Percentiles rank a stretch among this genome's conserved stretches.
Evolutionary conservation across 2,329 filamentous ascomycete genomes (phyloP).

Genomic region (Fonsecaea nubica): DNA sequence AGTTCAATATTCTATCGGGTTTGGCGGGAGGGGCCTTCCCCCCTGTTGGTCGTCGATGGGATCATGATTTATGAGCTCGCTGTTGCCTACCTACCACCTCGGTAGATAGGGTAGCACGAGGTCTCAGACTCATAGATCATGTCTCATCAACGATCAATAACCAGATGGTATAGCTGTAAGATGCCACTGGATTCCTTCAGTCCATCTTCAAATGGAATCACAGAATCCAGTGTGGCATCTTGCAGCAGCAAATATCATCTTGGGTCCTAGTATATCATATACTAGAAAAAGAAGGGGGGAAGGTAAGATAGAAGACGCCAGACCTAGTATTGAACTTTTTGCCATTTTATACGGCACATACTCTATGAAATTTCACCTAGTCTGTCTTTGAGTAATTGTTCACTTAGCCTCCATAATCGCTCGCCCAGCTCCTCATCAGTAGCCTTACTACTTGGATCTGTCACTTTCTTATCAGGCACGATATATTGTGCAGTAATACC

Average conservation of each 20-base stretch:
- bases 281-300: background rate
- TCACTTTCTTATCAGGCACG: constrained; percentile 57
- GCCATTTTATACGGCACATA: background rate
- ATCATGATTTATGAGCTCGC: background rate
- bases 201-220: too few relatives aligned
- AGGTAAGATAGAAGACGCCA: constrained; percentile 4
- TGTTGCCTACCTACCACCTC: background rate
- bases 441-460: constrained; percentile 51
- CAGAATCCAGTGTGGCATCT: too few relatives aligned
- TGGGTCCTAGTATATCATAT: too few relatives aligned
- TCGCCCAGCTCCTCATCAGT: constrained; percentile 53
- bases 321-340: background rate
- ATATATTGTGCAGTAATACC: constrained; percentile 57
- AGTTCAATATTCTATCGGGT: constrained; percentile 4
- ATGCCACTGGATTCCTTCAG: too few relatives aligned
- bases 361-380: background rate
- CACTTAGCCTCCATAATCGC: constrained; percentile 55
- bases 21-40: constrained; percentile 6
- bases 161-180: too few relatives aligned
- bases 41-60: background rate
- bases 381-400: constrained; percentile 47
- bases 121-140: background rate
- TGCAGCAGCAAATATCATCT: background rate
- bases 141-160: background rate
- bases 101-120: background rate